phyloP scores from a whole-genome alignment of 768 basidiomycete species.

The Clitopilus hobsonii region DNA sequence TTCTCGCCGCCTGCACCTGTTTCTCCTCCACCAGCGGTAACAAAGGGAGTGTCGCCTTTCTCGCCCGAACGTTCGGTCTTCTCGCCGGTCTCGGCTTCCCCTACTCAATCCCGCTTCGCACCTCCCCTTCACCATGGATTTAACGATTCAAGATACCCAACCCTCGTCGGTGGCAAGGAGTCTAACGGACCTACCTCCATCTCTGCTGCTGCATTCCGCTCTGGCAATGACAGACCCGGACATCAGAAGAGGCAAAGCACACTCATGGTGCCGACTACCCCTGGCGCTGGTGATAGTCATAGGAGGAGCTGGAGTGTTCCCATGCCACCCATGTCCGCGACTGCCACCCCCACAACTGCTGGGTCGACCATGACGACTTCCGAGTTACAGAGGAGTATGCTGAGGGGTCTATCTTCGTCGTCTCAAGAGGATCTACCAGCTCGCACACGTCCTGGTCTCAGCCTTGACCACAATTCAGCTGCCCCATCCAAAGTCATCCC shows the following conservation, averaged over 20 bases:
- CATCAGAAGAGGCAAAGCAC: neutral
- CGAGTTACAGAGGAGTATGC: neutral
- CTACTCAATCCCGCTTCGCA: conserved; percentile 23
- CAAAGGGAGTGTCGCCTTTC: conserved; percentile 9
- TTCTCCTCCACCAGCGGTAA: conserved; percentile 17
- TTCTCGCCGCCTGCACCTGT: neutral
- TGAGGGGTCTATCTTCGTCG: conserved; percentile 13
- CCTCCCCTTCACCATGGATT: conserved; percentile 28
- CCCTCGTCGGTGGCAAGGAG: neutral
- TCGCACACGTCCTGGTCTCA: neutral
- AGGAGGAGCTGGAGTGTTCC: neutral
- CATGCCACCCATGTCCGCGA: neutral
- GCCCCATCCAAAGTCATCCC: conserved; percentile 13
- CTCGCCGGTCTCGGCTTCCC: conserved; percentile 30
- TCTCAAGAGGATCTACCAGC: conserved; percentile 2
- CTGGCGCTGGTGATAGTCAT: neutral
- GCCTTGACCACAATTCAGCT: neutral
- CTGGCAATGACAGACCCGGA: neutral
- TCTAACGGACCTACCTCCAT: neutral
- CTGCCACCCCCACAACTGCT: neutral
- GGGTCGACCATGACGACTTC: conserved; percentile 1
- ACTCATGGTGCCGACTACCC: conserved; percentile 5
- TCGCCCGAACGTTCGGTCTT: conserved; percentile 1
- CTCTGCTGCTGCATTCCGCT: neutral
- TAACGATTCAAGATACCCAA: conserved; percentile 14